Conservation (phyloP, 225 moss, liverwort and hornwort species). For the Straminergon stramineum region DNA sequence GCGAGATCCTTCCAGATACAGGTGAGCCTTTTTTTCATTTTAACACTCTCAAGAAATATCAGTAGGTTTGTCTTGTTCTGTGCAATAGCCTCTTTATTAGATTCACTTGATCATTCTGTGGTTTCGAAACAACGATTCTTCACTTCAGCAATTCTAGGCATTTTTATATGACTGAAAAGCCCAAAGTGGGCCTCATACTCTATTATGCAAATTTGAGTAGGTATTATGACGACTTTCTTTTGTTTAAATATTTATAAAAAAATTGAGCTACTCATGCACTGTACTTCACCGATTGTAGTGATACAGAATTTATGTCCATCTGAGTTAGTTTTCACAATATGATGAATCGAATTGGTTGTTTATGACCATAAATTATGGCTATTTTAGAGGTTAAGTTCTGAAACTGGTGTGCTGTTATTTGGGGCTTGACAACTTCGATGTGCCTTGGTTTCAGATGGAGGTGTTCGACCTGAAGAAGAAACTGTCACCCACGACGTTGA, state of each 20-base stretch:
- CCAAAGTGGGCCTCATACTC: too few relatives aligned
- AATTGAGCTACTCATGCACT: not conserved
- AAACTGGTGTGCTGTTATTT: not conserved
- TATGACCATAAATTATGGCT: not conserved
- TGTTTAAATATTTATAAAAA: not conserved
- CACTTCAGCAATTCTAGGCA: not conserved
- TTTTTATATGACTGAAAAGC: not conserved
- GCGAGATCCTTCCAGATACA: slow-evolving; percentile 74
- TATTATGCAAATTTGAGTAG: not conserved
- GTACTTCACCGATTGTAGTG: not conserved
- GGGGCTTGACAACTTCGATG: not conserved
- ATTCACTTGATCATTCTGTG: not conserved
- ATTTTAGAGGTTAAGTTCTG: not conserved
- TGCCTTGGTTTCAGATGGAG: slow-evolving; percentile 56
- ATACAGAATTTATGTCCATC: not conserved
- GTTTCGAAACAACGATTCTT: not conserved
- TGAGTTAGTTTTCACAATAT: not conserved
- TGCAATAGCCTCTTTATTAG: not conserved
- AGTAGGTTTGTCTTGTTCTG: not conserved
- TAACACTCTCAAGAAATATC: not conserved
- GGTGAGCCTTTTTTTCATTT: slow-evolving; percentile 14
- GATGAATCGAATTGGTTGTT: not conserved
- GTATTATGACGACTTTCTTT: too few relatives aligned
- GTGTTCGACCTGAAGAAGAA: slow-evolving; percentile 79
- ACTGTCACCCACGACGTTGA: slow-evolving; percentile 9